A percentile compares a stretch with the other conserved stretches of the same genome.
phyloP scores from a whole-genome alignment of 768 basidiomycete genomes.

The Hericium alpestre region DNA sequence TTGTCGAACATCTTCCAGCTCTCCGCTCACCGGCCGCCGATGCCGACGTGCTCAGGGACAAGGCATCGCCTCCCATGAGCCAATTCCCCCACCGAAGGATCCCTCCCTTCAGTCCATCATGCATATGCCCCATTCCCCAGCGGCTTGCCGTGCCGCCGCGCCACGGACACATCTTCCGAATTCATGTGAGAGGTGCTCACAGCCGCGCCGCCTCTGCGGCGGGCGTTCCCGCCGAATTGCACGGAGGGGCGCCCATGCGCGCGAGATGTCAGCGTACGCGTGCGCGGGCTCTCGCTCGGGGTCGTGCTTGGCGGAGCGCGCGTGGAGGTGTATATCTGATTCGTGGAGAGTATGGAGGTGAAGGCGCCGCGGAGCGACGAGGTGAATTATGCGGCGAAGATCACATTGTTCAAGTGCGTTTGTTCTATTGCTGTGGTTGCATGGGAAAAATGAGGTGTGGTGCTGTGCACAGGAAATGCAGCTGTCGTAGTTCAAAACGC shows the following conservation, averaged over 20 bases:
- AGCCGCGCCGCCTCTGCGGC: background rate
- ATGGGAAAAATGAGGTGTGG: background rate
- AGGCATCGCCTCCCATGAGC: background rate
- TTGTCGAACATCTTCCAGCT: too few species aligned
- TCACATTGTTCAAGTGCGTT: conserved; percentile 5
- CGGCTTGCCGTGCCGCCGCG: background rate
- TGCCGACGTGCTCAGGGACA: conserved; percentile 20
- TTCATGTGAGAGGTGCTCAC: conserved; percentile 1
- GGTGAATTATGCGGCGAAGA: conserved; percentile 4
- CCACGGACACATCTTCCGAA: background rate
- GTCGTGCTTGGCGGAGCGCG: conserved; percentile 5
- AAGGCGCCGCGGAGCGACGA: background rate
- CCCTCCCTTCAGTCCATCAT: too few species aligned
- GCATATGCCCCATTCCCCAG: too few species aligned
- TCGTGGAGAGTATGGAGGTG: conserved; percentile 3
- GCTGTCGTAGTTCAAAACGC: background rate
- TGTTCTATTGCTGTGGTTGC: background rate
- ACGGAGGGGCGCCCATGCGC: too few species aligned
- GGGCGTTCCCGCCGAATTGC: background rate
- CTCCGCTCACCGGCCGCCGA: background rate
- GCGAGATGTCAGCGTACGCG: conserved; percentile 3
- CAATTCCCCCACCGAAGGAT: too few species aligned
- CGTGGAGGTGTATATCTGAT: conserved; percentile 6
- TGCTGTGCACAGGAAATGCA: background rate
- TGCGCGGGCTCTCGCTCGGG: conserved; percentile 3